Conservation (phyloP, 1,139 yeast genomes). For the Wickerhamomyces sp. region DNA sequence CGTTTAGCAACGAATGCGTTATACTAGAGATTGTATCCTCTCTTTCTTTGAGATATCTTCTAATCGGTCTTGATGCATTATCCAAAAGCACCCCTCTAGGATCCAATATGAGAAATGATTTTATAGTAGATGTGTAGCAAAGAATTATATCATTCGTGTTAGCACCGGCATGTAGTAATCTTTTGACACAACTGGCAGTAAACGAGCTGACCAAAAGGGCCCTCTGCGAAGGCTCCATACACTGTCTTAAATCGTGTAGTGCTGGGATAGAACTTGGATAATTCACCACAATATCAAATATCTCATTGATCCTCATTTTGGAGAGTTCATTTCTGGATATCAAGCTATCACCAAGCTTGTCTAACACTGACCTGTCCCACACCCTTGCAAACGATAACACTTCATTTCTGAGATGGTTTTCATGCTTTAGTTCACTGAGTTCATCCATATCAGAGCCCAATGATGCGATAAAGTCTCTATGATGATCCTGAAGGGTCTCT, state of each 20-base stretch:
- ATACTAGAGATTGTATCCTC: constrained; percentile 68
- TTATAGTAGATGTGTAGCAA: constrained; percentile 66
- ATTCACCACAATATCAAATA: constrained; percentile 54
- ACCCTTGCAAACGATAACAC: constrained; percentile 8
- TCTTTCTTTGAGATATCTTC: constrained; percentile 60
- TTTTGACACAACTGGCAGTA: constrained; percentile 41
- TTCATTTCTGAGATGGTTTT: constrained; percentile 4
- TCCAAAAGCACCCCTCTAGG: constrained; percentile 83
- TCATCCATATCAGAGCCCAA: constrained; percentile 17
- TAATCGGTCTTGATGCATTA: constrained; percentile 68
- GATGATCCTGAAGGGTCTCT: constrained; percentile 5
- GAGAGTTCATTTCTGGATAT: constrained; percentile 39
- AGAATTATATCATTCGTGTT: constrained; percentile 72
- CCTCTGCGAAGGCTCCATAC: constrained; percentile 30
- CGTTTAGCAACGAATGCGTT: constrained; percentile 67
- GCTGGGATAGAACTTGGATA: constrained; percentile 61
- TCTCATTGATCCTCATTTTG: constrained; percentile 53
- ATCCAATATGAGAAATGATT: constrained; percentile 71
- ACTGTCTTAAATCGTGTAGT: constrained; percentile 55
- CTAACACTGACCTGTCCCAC: constrained; percentile 18
- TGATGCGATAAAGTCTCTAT: constrained; percentile 8
- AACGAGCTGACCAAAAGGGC: constrained; percentile 40
- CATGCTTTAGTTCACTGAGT: constrained; percentile 7
- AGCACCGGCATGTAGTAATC: constrained; percentile 75
- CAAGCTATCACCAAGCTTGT: constrained; percentile 22